phyloP scores from a whole-genome alignment of 495 filamentous ascomycete genomes.

The Pyrenopolyporus hunteri region DNA sequence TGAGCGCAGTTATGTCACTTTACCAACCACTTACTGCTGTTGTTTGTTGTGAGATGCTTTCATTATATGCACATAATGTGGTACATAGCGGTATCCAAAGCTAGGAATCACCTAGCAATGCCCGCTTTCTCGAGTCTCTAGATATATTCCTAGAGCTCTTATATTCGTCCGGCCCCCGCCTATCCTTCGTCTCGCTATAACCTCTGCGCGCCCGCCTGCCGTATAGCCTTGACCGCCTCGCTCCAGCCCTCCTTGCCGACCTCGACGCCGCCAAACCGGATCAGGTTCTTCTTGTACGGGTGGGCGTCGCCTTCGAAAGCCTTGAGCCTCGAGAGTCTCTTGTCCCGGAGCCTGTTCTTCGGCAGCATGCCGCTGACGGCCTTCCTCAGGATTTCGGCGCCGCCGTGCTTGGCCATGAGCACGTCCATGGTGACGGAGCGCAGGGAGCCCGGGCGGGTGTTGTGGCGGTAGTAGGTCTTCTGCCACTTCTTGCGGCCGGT shows the following conservation, averaged over 20 bases:
- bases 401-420: conserved; percentile 92
- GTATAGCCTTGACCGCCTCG: conserved; percentile 47
- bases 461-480: conserved; percentile 95
- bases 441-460: conserved; percentile 84
- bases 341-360: conserved; percentile 90
- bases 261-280: conserved; percentile 69
- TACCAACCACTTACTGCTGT: not conserved
- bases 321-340: conserved; percentile 86
- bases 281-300: conserved; percentile 88
- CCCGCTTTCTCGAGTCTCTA: conserved; percentile 1
- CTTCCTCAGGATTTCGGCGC: conserved; percentile 88
- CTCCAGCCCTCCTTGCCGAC: conserved; percentile 56
- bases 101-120: conserved; percentile 5
- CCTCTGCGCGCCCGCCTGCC: conserved; percentile 48
- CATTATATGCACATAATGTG: conserved; percentile 28
- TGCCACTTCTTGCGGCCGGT: conserved; percentile 91
- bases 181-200: conserved; percentile 36
- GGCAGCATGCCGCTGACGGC: conserved; percentile 97
- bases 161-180: not conserved
- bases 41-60: conserved; percentile 28
- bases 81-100: conserved; percentile 36
- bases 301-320: conserved; percentile 90
- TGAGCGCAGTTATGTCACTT: not conserved
- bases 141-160: not conserved
- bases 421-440: conserved; percentile 91